Evolutionary conservation across 495 filamentous ascomycete species (phyloP).

Genomic region (Aspergillus bridgeri): DNA sequence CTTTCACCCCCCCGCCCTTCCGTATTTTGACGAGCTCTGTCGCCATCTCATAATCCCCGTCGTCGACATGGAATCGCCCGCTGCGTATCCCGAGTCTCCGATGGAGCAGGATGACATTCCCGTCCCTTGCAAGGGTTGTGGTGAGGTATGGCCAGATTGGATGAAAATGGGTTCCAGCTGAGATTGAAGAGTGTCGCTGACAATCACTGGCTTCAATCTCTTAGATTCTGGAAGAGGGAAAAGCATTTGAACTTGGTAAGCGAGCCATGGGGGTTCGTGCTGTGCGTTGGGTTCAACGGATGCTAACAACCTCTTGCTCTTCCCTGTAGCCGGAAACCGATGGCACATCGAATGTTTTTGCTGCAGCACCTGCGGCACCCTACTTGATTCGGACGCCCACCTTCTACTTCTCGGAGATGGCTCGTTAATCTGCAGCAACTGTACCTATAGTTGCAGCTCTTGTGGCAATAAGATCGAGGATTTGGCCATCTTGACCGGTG

Average conservation of each 20-base stretch:
- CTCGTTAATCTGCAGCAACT: constrained; percentile 97
- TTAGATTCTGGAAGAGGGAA: constrained; percentile 95
- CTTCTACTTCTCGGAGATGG: constrained; percentile 95
- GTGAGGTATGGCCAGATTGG: constrained; percentile 61
- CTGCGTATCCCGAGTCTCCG: constrained; percentile 70
- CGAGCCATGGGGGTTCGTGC: constrained; percentile 17
- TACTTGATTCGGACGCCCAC: constrained; percentile 98
- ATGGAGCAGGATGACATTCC: constrained; percentile 84
- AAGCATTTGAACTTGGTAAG: constrained; percentile 96
- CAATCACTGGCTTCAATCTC: constrained; percentile 10
- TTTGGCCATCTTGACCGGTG: constrained; percentile 93
- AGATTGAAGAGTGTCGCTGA: neutral
- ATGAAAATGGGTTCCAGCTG: neutral
- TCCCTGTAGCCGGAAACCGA: constrained; percentile 77
- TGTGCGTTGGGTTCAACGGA: neutral
- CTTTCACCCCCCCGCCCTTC: neutral
- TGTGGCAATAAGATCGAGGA: constrained; percentile 99
- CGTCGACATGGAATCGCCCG: constrained; percentile 38
- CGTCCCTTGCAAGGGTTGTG: constrained; percentile 96
- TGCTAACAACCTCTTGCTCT: constrained; percentile 19
- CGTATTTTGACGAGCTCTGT: constrained; percentile 1
- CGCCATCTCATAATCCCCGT: neutral
- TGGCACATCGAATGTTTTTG: constrained; percentile 99
- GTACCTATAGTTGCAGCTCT: constrained; percentile 98
- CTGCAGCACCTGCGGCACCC: constrained; percentile 91